Evolutionary conservation across 2,329 filamentous ascomycete species (phyloP), one percentile per base, ranked within the genome.

Genomic region (Trichothecium roseum): DNA sequence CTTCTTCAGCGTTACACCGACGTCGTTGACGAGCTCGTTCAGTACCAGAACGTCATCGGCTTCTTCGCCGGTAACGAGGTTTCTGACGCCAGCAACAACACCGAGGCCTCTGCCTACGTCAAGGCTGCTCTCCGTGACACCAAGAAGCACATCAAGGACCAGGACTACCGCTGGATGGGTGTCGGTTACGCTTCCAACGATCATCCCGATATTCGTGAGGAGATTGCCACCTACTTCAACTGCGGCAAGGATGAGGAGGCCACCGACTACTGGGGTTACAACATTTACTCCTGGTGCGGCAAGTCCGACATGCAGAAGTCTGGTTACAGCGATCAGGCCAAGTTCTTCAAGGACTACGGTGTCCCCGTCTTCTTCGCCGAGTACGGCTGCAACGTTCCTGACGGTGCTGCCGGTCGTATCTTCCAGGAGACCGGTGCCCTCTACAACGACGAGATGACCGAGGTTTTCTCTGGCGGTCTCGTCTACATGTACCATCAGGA

Each of bases 1-100:
- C 72, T 95, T 33, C 94, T 79, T 65, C 56, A 69, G 26, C 84
- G 86, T 44, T 98, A 96, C 71, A 84, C 79, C 39, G 63, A 64
- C 22, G 91, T 98, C 41, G 67, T 98, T 40, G 88, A 96, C 55
- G 70, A 74, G 43, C 68, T 98, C 51, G 69, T 73, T 48, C 70
- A 84, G 56, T 96, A 94, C 72, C 72, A 75, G 61, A 98, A 98
- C 65, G 80, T 85, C 35, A 78, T 98, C 44, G 91, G 91, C 51
- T 98, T 96, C 80, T 96, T 98, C 59, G 89, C 88, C 48, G 91
- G 91, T 57, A 98, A 98, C 64, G 91, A 98, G 66, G 91, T 98
- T 42, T 81, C 86, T 50, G 94, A 95, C 70, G 74, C 79, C 51
- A 69, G 71, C 48, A 88, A 81, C 72, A 95, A 94, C 74, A 96